Percentiles rank a stretch among this genome's conserved stretches.
Evolutionary conservation across 768 basidiomycete genomes (phyloP).

Genomic region (Phaffia tasmanica): DNA sequence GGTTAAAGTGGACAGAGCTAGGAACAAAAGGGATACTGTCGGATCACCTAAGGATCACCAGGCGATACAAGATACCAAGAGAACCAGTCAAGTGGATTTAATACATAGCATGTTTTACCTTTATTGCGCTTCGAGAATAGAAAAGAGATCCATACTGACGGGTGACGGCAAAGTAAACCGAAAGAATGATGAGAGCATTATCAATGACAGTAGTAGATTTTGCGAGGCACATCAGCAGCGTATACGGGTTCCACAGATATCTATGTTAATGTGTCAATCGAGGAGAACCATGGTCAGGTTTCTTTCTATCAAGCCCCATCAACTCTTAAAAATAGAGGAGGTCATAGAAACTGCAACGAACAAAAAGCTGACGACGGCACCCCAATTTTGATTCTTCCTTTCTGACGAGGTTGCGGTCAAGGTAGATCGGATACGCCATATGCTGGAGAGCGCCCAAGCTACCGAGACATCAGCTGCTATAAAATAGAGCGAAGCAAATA

Average conservation of each 20-base stretch:
- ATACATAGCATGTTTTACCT: constrained; percentile 16
- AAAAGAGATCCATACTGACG: neutral
- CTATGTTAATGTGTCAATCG: constrained; percentile 39
- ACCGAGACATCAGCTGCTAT: constrained; percentile 54
- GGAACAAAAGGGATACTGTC: constrained; percentile 50
- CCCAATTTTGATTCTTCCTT: constrained; percentile 43
- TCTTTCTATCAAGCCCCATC: neutral
- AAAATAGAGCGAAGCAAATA: constrained; percentile 53
- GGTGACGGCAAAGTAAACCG: constrained; percentile 53
- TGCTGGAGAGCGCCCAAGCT: constrained; percentile 56
- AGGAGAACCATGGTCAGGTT: neutral
- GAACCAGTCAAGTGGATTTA: neutral
- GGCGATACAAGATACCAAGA: neutral
- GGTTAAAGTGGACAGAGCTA: constrained; percentile 62
- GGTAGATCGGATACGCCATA: constrained; percentile 56
- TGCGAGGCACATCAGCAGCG: constrained; percentile 65
- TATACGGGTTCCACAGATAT: constrained; percentile 81
- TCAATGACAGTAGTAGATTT: constrained; percentile 74
- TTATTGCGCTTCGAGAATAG: constrained; percentile 45
- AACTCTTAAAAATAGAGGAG: neutral
- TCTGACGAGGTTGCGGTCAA: constrained; percentile 30
- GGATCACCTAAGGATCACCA: constrained; percentile 44
- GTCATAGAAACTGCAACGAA: constrained; percentile 40
- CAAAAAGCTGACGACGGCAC: constrained; percentile 55
- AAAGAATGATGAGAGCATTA: constrained; percentile 56